A percentile compares a stretch with the other conserved stretches of the same genome.
These are phyloP conservation scores for Apiospora sp. DNA, from an alignment of 2,329 filamentous ascomycete species.

Conservation along the genomic window DNA sequence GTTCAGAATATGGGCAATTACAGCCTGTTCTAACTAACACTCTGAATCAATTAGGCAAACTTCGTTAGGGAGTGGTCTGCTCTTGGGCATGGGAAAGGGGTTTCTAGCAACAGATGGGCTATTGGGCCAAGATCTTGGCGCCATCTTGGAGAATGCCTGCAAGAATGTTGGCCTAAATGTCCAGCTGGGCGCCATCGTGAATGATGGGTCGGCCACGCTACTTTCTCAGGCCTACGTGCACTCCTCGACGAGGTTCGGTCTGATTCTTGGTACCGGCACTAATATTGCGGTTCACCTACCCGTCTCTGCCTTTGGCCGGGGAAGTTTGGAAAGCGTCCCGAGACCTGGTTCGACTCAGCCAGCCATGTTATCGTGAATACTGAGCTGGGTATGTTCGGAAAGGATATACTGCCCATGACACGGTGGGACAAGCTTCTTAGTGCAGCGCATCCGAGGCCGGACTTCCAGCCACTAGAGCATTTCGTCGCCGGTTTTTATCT, in stretches of 20 bases:
- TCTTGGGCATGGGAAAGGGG: slow-evolving; percentile 72
- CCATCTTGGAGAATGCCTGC: slow-evolving; percentile 65
- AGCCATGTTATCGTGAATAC: slow-evolving; percentile 73
- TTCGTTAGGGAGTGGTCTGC: slow-evolving; percentile 64
- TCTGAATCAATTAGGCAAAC: slow-evolving; percentile 62
- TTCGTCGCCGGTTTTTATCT: slow-evolving; percentile 72
- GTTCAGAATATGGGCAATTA: neutral
- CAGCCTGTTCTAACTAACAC: neutral
- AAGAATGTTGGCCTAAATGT: slow-evolving; percentile 58
- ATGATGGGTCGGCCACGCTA: slow-evolving; percentile 73
- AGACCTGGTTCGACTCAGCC: slow-evolving; percentile 63
- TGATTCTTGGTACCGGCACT: slow-evolving; percentile 73
- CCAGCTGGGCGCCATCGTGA: slow-evolving; percentile 67
- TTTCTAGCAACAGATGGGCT: slow-evolving; percentile 67
- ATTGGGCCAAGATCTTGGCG: slow-evolving; percentile 66
- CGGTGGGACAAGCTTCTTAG: slow-evolving; percentile 66
- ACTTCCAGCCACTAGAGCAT: slow-evolving; percentile 51
- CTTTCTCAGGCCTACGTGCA: slow-evolving; percentile 69
- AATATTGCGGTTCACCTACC: slow-evolving; percentile 73
- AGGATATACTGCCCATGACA: slow-evolving; percentile 64
- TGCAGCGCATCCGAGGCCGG: slow-evolving; percentile 53
- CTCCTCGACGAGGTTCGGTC: slow-evolving; percentile 65
- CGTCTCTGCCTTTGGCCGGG: slow-evolving; percentile 59
- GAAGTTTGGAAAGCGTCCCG: slow-evolving; percentile 65
- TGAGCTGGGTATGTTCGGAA: slow-evolving; percentile 72